Conservation (phyloP, 768 basidiomycete genomes). For the Russula griseocarnosa region DNA sequence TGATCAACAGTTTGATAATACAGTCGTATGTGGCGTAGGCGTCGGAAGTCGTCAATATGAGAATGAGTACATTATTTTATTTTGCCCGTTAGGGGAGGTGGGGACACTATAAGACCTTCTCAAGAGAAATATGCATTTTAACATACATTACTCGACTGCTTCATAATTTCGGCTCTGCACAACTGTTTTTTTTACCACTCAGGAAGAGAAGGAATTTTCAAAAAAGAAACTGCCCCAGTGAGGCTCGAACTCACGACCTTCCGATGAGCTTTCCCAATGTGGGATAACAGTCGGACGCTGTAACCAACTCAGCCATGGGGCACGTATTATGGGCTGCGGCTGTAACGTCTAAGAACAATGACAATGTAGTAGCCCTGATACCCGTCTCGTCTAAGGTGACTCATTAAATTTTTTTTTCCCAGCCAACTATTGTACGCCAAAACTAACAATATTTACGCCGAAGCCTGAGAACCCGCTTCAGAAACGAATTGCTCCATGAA, state of each 20-base stretch:
- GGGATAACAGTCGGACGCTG: slow-evolving; percentile 69
- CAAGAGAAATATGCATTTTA: too few relatives aligned
- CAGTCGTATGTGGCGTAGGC: too few relatives aligned
- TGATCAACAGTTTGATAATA: neutral
- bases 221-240: slow-evolving; percentile 46
- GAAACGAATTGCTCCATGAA: slow-evolving; percentile 56
- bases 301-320: slow-evolving; percentile 77
- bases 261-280: slow-evolving; percentile 39
- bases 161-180: neutral
- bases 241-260: slow-evolving; percentile 71
- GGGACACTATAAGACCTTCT: too few relatives aligned
- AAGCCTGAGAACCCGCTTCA: slow-evolving; percentile 1
- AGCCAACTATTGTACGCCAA: neutral
- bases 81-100: too few relatives aligned
- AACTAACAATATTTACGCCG: slow-evolving; percentile 1
- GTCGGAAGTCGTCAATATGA: too few relatives aligned
- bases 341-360: neutral
- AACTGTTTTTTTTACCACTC: neutral
- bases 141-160: too few relatives aligned
- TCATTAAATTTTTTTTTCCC: too few relatives aligned
- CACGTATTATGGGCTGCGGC: slow-evolving; percentile 30
- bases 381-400: too few relatives aligned
- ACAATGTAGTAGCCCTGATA: too few relatives aligned
- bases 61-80: too few relatives aligned
- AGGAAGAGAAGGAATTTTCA: neutral